These are phyloP conservation scores for Dalbergia cochinchinensis DNA, from an alignment of 306 rosid species.

Conservation along the genomic window DNA sequence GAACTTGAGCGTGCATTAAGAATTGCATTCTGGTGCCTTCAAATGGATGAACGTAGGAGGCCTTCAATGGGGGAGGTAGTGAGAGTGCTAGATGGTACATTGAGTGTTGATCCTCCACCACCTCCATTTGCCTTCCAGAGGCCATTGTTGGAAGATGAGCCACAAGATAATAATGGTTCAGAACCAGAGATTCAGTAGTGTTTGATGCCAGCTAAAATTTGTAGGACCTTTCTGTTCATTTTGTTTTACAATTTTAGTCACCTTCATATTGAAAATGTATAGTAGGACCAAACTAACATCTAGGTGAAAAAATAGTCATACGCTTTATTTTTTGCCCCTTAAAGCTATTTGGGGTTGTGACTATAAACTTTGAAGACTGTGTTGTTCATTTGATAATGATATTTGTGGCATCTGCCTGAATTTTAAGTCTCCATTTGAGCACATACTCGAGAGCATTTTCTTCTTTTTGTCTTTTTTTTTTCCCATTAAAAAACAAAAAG, in stretches of 20 bases:
- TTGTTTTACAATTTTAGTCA: constrained; percentile 14
- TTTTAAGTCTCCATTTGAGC: constrained; percentile 20
- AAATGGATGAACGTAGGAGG: constrained; percentile 62
- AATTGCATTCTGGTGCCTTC: constrained; percentile 88
- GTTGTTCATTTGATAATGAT: constrained; percentile 19
- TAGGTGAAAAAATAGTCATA: constrained; percentile 49
- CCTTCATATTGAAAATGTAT: constrained; percentile 53
- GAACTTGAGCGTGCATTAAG: constrained; percentile 73
- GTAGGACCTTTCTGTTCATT: constrained; percentile 13
- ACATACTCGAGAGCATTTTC: background rate
- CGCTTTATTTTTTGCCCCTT: background rate
- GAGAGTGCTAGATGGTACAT: constrained; percentile 77
- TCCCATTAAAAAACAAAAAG: no score
- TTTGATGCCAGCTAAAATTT: constrained; percentile 40
- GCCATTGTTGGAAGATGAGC: constrained; percentile 45
- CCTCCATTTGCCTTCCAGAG: constrained; percentile 58
- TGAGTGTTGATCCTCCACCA: constrained; percentile 77
- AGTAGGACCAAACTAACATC: constrained; percentile 61
- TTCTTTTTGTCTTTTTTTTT: background rate
- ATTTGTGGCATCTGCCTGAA: constrained; percentile 25
- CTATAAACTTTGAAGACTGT: constrained; percentile 36
- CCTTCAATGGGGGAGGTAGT: constrained; percentile 84
- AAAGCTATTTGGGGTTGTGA: constrained; percentile 18
- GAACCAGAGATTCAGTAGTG: constrained; percentile 42
- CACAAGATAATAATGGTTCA: constrained; percentile 44